Conservation (phyloP, 192 early-diverging fungal species). For the Mortierella alpina region DNA sequence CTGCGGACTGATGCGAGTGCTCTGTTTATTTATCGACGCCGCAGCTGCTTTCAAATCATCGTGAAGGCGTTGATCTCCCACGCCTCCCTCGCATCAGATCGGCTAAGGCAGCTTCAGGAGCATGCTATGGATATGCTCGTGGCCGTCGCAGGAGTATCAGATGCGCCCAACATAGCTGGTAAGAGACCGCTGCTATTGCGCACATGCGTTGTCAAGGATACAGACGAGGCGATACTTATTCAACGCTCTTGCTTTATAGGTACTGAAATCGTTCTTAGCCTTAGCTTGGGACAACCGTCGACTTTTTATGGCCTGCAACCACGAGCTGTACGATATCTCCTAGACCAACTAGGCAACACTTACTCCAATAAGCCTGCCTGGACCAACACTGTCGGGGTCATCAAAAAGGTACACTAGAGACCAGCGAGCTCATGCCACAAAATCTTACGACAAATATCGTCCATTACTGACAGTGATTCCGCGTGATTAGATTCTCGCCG, state of each 20-base stretch:
- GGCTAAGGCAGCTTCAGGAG: constrained; percentile 10
- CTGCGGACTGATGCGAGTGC: not conserved
- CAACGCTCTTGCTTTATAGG: constrained; percentile 19
- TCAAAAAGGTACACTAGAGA: constrained; percentile 23
- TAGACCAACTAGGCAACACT: constrained; percentile 33
- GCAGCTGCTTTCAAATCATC: constrained; percentile 42
- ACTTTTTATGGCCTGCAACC: constrained; percentile 37
- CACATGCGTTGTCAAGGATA: not conserved
- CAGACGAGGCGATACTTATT: not conserved
- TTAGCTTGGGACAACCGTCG: constrained; percentile 30
- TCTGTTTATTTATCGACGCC: not conserved
- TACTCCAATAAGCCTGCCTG: constrained; percentile 8
- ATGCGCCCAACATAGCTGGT: constrained; percentile 1
- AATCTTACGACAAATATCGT: not conserved
- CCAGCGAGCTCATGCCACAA: not conserved
- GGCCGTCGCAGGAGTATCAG: constrained; percentile 5
- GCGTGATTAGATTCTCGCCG: constrained; percentile 21
- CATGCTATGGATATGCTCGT: constrained; percentile 10
- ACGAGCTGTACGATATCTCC: constrained; percentile 26
- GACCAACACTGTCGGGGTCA: constrained; percentile 3
- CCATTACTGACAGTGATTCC: constrained; percentile 11
- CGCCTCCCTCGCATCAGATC: constrained; percentile 1
- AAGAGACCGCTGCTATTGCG: not conserved
- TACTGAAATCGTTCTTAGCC: constrained; percentile 45
- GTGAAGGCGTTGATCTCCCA: constrained; percentile 15